These are phyloP conservation scores for Pseudozyma thailandica DNA, from an alignment of 1,284 basidiomycete species.

Conservation along the genomic window DNA sequence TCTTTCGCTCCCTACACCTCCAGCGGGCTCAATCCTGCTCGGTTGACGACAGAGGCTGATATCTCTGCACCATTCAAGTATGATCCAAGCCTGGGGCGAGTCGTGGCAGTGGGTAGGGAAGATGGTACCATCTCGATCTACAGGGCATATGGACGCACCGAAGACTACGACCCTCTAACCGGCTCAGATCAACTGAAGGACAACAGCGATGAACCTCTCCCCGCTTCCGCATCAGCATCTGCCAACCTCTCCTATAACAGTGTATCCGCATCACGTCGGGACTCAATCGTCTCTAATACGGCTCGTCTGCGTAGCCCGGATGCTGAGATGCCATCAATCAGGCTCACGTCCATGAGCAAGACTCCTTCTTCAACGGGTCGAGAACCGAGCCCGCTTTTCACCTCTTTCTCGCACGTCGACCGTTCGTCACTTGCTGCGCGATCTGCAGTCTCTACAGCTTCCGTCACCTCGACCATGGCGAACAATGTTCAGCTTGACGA, in stretches of 20 bases:
- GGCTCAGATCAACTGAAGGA: not conserved
- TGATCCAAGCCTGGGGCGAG: constrained; percentile 28
- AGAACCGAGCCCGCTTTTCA: constrained; percentile 23
- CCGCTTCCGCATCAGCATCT: constrained; percentile 28
- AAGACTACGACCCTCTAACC: constrained; percentile 21
- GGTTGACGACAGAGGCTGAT: not conserved
- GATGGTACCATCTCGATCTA: constrained; percentile 39
- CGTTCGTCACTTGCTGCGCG: constrained; percentile 20
- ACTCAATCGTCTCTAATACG: constrained; percentile 19
- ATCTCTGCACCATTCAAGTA: constrained; percentile 10
- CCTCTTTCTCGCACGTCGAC: constrained; percentile 19
- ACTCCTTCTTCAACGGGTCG: constrained; percentile 20
- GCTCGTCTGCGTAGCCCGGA: constrained; percentile 36
- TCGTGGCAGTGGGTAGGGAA: constrained; percentile 29
- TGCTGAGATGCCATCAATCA: constrained; percentile 21
- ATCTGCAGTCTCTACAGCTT: constrained; percentile 34
- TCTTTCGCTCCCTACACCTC: constrained; percentile 37
- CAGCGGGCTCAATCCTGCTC: constrained; percentile 14
- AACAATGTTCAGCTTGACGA: constrained; percentile 47
- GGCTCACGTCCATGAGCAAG: constrained; percentile 16
- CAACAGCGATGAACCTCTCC: constrained; percentile 11
- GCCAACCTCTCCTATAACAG: constrained; percentile 25
- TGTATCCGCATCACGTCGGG: constrained; percentile 17
- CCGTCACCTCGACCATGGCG: constrained; percentile 27
- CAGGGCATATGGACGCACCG: constrained; percentile 29